These are phyloP conservation scores for Xerocomellus chrysenteron DNA, from an alignment of 768 basidiomycete genomes.

Conservation along the genomic window DNA sequence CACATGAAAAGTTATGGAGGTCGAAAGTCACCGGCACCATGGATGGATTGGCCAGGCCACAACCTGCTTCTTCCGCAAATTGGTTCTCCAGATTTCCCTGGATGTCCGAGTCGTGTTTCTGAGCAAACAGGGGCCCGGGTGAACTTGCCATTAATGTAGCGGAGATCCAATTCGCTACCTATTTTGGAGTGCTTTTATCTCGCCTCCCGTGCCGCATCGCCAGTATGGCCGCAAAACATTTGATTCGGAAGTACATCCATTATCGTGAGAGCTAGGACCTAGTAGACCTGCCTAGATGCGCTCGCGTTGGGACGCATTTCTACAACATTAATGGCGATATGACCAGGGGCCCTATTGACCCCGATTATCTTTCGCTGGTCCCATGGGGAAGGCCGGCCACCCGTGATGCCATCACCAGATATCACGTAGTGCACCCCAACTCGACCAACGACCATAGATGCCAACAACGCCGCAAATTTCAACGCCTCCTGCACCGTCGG, in stretches of 20 bases:
- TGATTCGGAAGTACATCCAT: too few species aligned
- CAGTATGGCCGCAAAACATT: too few species aligned
- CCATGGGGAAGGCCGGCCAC: constrained; percentile 44
- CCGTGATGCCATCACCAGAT: constrained; percentile 22
- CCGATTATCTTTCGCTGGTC: constrained; percentile 16
- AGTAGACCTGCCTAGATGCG: constrained; percentile 16
- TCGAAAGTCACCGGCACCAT: constrained; percentile 23
- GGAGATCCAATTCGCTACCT: constrained; percentile 1
- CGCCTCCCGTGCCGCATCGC: neutral
- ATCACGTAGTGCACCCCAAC: constrained; percentile 28
- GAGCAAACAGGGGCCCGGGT: neutral
- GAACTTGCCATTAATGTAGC: neutral
- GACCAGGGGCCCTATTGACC: neutral
- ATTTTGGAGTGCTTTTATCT: neutral
- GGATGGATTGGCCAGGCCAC: neutral
- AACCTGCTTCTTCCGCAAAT: neutral
- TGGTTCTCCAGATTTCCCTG: constrained; percentile 5
- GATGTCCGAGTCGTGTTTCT: neutral
- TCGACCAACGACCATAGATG: constrained; percentile 40
- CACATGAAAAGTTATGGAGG: neutral
- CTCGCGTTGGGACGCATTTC: neutral
- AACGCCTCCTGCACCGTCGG: constrained; percentile 51
- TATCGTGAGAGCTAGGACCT: neutral
- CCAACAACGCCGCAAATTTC: constrained; percentile 49
- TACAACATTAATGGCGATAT: neutral